phyloP scores from a whole-genome alignment of 2,329 filamentous ascomycete species.

The Periconia digitata region DNA sequence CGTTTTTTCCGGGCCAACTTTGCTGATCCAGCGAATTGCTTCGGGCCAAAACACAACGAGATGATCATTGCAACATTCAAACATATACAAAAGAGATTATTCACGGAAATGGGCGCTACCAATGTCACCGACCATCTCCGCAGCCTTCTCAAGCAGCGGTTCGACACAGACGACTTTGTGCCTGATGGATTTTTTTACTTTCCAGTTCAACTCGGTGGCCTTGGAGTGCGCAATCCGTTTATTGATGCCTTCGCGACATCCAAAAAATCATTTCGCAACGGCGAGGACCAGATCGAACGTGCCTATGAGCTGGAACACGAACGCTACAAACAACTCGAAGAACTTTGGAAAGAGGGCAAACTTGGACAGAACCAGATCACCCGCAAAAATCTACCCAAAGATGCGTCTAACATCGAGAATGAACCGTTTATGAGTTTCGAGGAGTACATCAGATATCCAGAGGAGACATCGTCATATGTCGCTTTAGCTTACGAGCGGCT shows the following conservation, averaged over 20 bases:
- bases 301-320: constrained; percentile 32
- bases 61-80: constrained; percentile 56
- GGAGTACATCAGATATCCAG: constrained; percentile 49
- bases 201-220: constrained; percentile 50
- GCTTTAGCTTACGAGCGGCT: constrained; percentile 41
- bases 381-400: constrained; percentile 2
- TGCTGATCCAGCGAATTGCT: constrained; percentile 57
- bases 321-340: constrained; percentile 35
- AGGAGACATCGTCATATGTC: constrained; percentile 43
- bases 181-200: constrained; percentile 53
- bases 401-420: constrained; percentile 12
- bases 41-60: constrained; percentile 58
- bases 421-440: constrained; percentile 50
- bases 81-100: constrained; percentile 56
- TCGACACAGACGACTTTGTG: constrained; percentile 38
- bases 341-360: constrained; percentile 31
- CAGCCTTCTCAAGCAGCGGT: constrained; percentile 42
- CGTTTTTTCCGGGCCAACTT: constrained; percentile 63
- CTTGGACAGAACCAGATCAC: no score
- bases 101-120: constrained; percentile 36
- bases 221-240: constrained; percentile 53
- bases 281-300: constrained; percentile 14
- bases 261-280: constrained; percentile 21
- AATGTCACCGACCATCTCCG: constrained; percentile 59
- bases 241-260: constrained; percentile 45